These are phyloP conservation scores for Stipa capillata DNA, from an alignment of 176 grass and related monocot species.

Conservation along the genomic window DNA sequence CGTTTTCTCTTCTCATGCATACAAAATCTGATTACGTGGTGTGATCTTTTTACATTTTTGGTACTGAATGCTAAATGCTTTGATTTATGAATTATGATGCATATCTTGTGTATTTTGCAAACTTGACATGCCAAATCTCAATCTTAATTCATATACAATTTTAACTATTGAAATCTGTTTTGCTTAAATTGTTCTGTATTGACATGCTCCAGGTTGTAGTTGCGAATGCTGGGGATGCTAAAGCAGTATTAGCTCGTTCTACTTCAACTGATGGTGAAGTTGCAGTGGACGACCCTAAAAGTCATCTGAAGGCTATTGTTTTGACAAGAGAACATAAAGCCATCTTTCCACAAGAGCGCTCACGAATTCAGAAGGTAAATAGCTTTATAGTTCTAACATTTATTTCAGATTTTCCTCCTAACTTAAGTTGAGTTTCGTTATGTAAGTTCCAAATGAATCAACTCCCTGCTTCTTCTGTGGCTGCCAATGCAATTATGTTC, in stretches of 20 bases:
- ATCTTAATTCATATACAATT: not conserved
- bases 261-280: constrained; percentile 21
- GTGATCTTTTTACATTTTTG: not conserved
- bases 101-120: not conserved
- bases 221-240: constrained; percentile 93
- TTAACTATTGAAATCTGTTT: not conserved
- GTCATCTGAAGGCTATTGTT: constrained; percentile 72
- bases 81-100: not conserved
- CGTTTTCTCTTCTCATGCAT: not conserved
- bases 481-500: not conserved
- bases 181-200: not conserved
- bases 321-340: constrained; percentile 98
- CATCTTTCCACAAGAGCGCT: constrained; percentile 89
- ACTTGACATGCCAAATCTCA: not conserved
- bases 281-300: constrained; percentile 5
- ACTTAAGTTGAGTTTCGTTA: constrained; percentile 2
- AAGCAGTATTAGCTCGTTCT: constrained; percentile 80
- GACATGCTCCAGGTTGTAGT: constrained; percentile 54
- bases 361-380: constrained; percentile 72
- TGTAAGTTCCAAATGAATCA: not conserved
- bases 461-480: not conserved
- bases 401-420: not conserved
- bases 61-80: not conserved
- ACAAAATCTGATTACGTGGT: not conserved
- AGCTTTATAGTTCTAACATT: constrained; percentile 1